Evolutionary conservation across 441 rosid genomes (phyloP).

Genomic region (Bruguiera hainesii): DNA sequence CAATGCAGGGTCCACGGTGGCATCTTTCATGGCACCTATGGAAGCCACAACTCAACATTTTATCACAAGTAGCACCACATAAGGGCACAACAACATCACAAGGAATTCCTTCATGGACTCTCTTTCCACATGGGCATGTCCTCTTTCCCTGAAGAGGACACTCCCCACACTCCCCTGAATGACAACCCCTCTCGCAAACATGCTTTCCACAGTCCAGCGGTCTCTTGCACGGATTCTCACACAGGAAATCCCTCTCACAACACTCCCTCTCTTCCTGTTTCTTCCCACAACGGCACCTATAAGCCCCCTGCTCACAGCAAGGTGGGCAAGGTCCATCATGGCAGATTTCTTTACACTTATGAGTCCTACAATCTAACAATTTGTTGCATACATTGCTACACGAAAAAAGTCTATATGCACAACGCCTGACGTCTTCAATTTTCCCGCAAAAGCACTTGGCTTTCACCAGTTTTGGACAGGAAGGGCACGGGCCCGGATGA

Average conservation of each 20-base stretch:
- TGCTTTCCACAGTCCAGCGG: slow-evolving; percentile 68
- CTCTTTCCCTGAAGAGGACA: slow-evolving; percentile 84
- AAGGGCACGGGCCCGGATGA: slow-evolving; percentile 90
- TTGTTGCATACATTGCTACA: slow-evolving; percentile 48
- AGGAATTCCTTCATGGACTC: slow-evolving; percentile 63
- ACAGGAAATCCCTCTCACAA: slow-evolving; percentile 60
- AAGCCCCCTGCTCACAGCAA: slow-evolving; percentile 53
- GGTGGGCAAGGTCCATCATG: slow-evolving; percentile 77
- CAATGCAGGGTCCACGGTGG: slow-evolving; percentile 72
- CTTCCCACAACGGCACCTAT: slow-evolving; percentile 57
- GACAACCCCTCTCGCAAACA: slow-evolving; percentile 76
- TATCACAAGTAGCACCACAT: slow-evolving; percentile 86
- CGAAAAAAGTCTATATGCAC: slow-evolving; percentile 64
- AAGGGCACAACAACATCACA: slow-evolving; percentile 70
- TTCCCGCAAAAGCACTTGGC: slow-evolving; percentile 61
- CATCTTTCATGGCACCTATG: slow-evolving; percentile 90
- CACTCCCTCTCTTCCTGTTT: slow-evolving; percentile 65
- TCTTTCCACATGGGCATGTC: slow-evolving; percentile 87
- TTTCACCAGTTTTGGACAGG: slow-evolving; percentile 73
- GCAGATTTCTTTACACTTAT: slow-evolving; percentile 57
- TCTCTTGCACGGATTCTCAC: slow-evolving; percentile 62
- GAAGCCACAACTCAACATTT: slow-evolving; percentile 60
- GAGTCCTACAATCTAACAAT: slow-evolving; percentile 52
- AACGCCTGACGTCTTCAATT: slow-evolving; percentile 62
- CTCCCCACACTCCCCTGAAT: slow-evolving; percentile 64